Evolutionary conservation across 352 stramenopile species (phyloP), one percentile per base, ranked within the genome.

Genomic region (Phytopythium aichiense): DNA sequence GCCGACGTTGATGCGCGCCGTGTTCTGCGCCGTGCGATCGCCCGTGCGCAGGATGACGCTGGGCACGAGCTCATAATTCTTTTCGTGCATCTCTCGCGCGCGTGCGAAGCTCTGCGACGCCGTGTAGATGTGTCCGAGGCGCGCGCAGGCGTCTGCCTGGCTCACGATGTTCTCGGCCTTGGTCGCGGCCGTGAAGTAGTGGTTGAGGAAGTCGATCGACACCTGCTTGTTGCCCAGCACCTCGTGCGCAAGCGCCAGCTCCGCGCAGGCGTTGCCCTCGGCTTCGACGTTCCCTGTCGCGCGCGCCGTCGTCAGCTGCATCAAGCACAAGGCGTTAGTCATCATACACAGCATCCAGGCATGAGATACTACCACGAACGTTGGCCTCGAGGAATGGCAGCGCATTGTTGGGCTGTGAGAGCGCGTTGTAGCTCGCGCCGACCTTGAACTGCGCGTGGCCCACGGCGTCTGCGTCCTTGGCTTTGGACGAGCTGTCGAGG

Each of bases 161-260:
- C 89, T 95, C n/a, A 66, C 68, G 0, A 94, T 48, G 61, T 97
- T 96, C 62, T 95, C 84, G 33, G 84, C 83, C 43, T 87, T 80
- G 9, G 76, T 80, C 8, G 90, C 87, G 46, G 96, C 91, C 16
- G 74, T 71, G 13, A 91, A 65, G 66, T 92, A 96, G 38, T 94
- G 75, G 57, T 96, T 91, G 38, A 98, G 72, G 58, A 93, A 97
- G 37, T 96, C 87, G 60, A 96, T 90, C 12, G 79, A 87, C 7
- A 91, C 61, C 56, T 92, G 78, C 62, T 92, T 87, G 63, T 94
- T 88, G 18, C 68, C 79, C 11, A 92, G 69, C 43, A 80, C 79
- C 59, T 95, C 89, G 66, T 97, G 91, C 1, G 91, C 91, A 0
- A 81, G 92, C 4, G 91, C 93, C 23, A 98, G 82, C 37, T 91